These are phyloP conservation scores for Neoscytalidium dimidiatum DNA, from an alignment of 2,329 filamentous ascomycete species.

Conservation along the genomic window DNA sequence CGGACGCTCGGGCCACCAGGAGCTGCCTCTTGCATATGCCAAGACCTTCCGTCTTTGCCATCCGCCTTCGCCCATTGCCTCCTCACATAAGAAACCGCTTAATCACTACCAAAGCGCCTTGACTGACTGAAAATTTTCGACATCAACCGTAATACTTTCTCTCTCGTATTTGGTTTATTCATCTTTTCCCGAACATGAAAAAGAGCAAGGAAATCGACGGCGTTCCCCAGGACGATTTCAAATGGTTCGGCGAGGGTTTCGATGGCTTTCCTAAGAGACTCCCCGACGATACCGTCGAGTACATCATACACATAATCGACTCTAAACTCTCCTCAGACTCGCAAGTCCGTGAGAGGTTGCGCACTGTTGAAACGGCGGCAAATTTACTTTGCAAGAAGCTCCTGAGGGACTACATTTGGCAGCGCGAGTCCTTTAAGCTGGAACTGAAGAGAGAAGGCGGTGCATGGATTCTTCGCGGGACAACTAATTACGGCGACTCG, in stretches of 20 bases:
- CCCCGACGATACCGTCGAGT: conserved; percentile 84
- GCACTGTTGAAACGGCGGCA: conserved; percentile 70
- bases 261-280: conserved; percentile 66
- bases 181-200: background rate
- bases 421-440: conserved; percentile 78
- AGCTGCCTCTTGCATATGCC: conserved; percentile 22
- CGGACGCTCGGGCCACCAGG: conserved; percentile 21
- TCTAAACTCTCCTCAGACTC: conserved; percentile 51
- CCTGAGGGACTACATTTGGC: conserved; percentile 92
- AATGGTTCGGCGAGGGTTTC: conserved; percentile 68
- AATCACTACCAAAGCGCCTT: background rate
- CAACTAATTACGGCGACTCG: conserved; percentile 87
- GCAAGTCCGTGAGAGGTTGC: conserved; percentile 66
- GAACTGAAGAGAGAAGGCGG: conserved; percentile 62
- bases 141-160: background rate
- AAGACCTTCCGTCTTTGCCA: conserved; percentile 13
- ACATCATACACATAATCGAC: conserved; percentile 74
- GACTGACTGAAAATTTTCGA: background rate
- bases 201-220: background rate
- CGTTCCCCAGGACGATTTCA: conserved; percentile 54
- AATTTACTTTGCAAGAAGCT: conserved; percentile 63
- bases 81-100: too few relatives aligned
- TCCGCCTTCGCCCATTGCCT: too few relatives aligned
- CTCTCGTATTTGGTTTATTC: background rate
- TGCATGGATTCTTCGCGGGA: conserved; percentile 66